Evolutionary conservation across 768 basidiomycete species (phyloP).

Genomic region (Gloeopeniophorella convolvens): DNA sequence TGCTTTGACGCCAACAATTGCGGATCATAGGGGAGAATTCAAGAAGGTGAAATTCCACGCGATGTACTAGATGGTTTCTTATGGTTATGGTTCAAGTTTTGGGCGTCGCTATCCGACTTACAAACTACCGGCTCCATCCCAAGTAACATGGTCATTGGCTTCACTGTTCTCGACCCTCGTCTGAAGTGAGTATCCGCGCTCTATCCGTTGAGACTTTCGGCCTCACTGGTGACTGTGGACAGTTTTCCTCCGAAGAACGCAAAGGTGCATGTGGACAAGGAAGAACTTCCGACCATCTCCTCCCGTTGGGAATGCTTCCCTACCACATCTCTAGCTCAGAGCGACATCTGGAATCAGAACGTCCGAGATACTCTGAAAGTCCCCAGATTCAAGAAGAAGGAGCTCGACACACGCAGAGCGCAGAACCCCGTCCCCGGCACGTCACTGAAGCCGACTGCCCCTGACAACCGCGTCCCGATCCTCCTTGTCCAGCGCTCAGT

Average conservation of each 20-base stretch:
- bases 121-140: constrained; percentile 64
- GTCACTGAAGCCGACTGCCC: constrained; percentile 51
- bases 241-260: constrained; percentile 86
- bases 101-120: constrained; percentile 53
- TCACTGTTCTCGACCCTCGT: constrained; percentile 81
- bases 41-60: constrained; percentile 39
- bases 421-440: constrained; percentile 81
- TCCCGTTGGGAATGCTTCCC: constrained; percentile 43
- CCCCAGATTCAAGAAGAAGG: constrained; percentile 73
- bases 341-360: constrained; percentile 67
- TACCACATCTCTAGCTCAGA: constrained; percentile 49
- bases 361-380: constrained; percentile 45
- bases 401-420: constrained; percentile 76
- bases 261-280: constrained; percentile 33
- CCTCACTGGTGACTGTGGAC: background rate
- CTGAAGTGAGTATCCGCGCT: constrained; percentile 49
- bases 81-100: constrained; percentile 43
- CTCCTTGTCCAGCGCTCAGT: constrained; percentile 77
- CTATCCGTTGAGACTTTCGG: background rate
- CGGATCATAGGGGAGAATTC: constrained; percentile 48
- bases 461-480: constrained; percentile 81
- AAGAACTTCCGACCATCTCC: constrained; percentile 24
- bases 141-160: constrained; percentile 69
- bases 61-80: background rate
- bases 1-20: constrained; percentile 25